Base-by-base conservation (phyloP, 805 yeast genomes). In the Yamadazyma sp. region DNA sequence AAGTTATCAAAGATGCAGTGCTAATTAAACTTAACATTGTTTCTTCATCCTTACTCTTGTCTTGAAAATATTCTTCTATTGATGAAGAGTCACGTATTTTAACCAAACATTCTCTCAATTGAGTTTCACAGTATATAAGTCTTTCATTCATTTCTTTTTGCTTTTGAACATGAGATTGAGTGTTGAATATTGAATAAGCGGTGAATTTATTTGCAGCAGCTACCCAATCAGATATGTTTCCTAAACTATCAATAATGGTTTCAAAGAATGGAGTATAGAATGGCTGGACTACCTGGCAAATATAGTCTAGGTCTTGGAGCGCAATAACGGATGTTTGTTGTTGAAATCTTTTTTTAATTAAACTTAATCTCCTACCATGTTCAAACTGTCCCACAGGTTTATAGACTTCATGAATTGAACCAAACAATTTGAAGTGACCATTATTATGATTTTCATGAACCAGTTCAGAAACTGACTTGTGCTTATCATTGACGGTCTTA, bases 351-450 rank as follows among this genome's bases (percentile, higher is more conserved):
- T 43, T 31, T 30, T 40, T 44, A 22, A 56, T 44, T 15, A 55
- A 38, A 4, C 39, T 36, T 21, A 35, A 43, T 23, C 62, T 44
- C 27, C 38, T 43, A 19, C 34, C 33, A 22, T 47, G 47, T 35
- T 60, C 65, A 35, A 39, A 56, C 15, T 45, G 46, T 0, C 61
- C 65, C 3, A 59, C 65, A 13, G 52, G 48, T 17, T 49, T 52
- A 33, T 60, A 60, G 4, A 55, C 46, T 13, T 55, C 58, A 21
- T 51, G 45, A 24, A 59, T 48, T 4, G 58, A 43, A 8, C 57
- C 45, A 33, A 53, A 48, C 14, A 58, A 39, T 34, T 55, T 56
- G 25, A 47, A 45, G 17, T 51, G 53, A 15, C 29, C 37, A n/a
- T 50, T 33, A 25, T 14, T 16, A 7, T 29, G 13, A 4, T 21